A percentile compares a stretch with the other conserved stretches of the same genome.
Evolutionary conservation across 345 rosid genomes (phyloP).

Genomic region (Eucalyptus melliodora): DNA sequence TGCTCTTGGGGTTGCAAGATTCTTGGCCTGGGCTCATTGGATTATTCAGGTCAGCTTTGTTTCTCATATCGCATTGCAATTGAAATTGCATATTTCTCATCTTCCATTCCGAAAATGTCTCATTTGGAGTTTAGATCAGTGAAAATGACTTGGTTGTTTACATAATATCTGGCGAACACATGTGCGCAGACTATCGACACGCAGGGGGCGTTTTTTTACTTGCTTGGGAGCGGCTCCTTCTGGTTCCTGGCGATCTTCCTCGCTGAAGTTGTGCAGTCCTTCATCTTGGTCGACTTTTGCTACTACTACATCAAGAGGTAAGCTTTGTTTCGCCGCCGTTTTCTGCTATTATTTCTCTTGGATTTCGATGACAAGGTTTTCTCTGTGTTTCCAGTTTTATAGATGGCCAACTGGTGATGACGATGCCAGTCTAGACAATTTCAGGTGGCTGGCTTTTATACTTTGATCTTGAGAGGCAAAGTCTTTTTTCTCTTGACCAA

Average conservation of each 20-base stretch:
- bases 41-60: conserved; percentile 33
- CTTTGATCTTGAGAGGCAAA: neutral
- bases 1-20: conserved; percentile 66
- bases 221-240: conserved; percentile 37
- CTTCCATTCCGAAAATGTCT: neutral
- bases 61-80: neutral
- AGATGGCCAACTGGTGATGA: conserved; percentile 23
- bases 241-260: conserved; percentile 58
- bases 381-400: conserved; percentile 7
- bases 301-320: conserved; percentile 80
- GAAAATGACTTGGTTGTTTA: neutral
- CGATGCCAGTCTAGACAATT: conserved; percentile 24
- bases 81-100: neutral
- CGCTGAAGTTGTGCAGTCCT: conserved; percentile 69
- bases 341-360: neutral
- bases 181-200: conserved; percentile 38
- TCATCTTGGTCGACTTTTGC: conserved; percentile 80
- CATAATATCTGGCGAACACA: neutral
- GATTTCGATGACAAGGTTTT: neutral
- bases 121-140: neutral
- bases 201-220: conserved; percentile 28
- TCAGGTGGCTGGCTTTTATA: neutral
- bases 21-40: conserved; percentile 79
- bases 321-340: neutral
- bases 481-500: neutral